These are phyloP conservation scores for Sungouiella blattae DNA, from an alignment of 805 yeast genomes.

Conservation along the genomic window DNA sequence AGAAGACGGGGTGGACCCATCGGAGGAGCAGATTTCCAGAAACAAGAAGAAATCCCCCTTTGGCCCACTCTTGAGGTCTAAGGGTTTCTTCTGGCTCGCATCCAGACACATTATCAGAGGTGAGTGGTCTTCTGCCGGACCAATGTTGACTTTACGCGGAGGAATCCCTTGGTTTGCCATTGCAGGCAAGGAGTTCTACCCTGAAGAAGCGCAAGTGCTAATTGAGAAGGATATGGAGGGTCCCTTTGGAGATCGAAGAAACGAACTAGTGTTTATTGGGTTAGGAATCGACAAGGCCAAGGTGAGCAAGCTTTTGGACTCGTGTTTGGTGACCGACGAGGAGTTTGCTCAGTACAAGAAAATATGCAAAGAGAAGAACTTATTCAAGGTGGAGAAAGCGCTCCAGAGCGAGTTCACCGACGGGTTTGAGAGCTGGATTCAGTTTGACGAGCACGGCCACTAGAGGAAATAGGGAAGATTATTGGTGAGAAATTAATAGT, in stretches of 20 bases:
- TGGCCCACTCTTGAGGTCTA: no score
- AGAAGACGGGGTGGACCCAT: no score
- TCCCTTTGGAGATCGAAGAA: conserved; percentile 41
- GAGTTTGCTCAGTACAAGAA: conserved; percentile 29
- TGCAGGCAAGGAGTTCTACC: conserved; percentile 28
- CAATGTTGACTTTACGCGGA: no score
- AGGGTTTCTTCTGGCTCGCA: no score
- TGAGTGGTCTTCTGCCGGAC: no score
- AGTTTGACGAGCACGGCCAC: conserved; percentile 17
- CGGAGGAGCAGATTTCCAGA: no score
- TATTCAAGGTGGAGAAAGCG: conserved; percentile 28
- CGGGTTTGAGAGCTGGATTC: conserved; percentile 44
- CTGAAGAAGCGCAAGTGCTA: conserved; percentile 26
- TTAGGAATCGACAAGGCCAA: conserved; percentile 26
- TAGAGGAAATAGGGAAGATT: no score
- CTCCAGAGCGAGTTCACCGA: conserved; percentile 31
- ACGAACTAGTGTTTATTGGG: conserved; percentile 46
- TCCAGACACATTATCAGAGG: no score
- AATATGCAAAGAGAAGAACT: conserved; percentile 22
- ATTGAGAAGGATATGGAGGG: conserved; percentile 37
- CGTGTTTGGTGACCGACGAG: conserved; percentile 37
- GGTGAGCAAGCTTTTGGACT: conserved; percentile 29
- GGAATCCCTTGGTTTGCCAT: no score
- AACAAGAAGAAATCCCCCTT: no score
- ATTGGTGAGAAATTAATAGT: no score